Conservation (phyloP, 106 monocot species). For the Ottelia alismoides region DNA sequence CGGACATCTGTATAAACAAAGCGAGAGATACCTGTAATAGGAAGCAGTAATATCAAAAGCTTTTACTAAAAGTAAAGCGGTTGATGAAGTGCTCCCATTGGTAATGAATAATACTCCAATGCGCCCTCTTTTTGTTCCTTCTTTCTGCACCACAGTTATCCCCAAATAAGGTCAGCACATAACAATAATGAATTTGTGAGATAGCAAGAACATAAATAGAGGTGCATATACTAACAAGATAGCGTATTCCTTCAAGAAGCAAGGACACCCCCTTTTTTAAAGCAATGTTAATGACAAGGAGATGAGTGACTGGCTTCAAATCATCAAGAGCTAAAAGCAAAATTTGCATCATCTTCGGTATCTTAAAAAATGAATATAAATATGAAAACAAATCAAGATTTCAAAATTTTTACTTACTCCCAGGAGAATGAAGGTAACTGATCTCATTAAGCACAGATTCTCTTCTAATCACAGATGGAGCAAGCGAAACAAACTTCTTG, state of each 20-base stretch:
- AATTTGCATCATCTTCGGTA: not conserved
- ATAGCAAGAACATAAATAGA: not conserved
- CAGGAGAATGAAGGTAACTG: slow-evolving; percentile 62
- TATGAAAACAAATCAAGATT: not conserved
- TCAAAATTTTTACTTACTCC: slow-evolving; percentile 43
- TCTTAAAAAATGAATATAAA: not conserved
- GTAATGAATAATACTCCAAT: slow-evolving; percentile 57
- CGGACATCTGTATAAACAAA: too few relatives aligned
- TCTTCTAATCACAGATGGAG: slow-evolving; percentile 29
- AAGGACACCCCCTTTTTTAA: slow-evolving; percentile 60
- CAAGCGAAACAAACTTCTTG: slow-evolving; percentile 53
- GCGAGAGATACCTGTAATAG: slow-evolving; percentile 69
- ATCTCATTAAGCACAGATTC: slow-evolving; percentile 63
- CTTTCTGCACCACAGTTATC: too few relatives aligned
- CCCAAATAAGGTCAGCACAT: too few relatives aligned
- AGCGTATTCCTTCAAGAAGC: slow-evolving; percentile 65
- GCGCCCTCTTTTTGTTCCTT: slow-evolving; percentile 51
- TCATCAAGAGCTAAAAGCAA: slow-evolving; percentile 65
- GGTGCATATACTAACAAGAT: slow-evolving; percentile 35
- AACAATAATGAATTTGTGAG: too few relatives aligned
- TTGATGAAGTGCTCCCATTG: slow-evolving; percentile 14
- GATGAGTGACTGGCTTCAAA: slow-evolving; percentile 91
- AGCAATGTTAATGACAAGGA: slow-evolving; percentile 60
- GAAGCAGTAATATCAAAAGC: slow-evolving; percentile 46
- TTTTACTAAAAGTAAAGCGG: slow-evolving; percentile 54